phyloP scores from a whole-genome alignment of 1,284 basidiomycete genomes.

The Apiotrichum gracile region DNA sequence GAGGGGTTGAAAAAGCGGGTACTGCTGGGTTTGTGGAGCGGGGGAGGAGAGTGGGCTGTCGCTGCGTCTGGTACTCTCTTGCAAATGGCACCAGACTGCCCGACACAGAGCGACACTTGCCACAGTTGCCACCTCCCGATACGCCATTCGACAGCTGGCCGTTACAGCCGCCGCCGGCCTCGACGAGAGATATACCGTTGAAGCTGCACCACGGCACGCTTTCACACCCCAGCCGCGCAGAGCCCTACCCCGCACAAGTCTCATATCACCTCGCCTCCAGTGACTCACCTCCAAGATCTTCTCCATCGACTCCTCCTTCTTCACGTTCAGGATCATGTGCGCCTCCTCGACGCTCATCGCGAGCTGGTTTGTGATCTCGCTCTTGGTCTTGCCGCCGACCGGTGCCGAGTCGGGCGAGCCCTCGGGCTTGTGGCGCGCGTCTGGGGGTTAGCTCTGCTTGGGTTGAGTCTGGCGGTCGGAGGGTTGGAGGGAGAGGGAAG shows the following conservation, averaged over 20 bases:
- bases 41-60: no score
- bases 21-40: no score
- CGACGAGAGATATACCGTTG: no score
- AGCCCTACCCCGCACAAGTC: no score
- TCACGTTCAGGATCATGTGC: slow-evolving; percentile 84
- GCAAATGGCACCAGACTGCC: no score
- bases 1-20: no score
- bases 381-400: slow-evolving; percentile 27
- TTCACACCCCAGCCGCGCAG: background rate
- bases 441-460: slow-evolving; percentile 44
- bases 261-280: no score
- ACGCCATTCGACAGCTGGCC: no score
- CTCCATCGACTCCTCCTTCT: slow-evolving; percentile 66
- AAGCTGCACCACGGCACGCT: background rate
- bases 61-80: no score
- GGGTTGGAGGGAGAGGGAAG: background rate
- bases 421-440: slow-evolving; percentile 71
- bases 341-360: slow-evolving; percentile 97
- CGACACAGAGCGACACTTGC: no score
- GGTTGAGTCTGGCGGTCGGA: background rate
- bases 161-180: no score
- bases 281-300: slow-evolving; percentile 65
- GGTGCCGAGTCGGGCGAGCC: slow-evolving; percentile 34
- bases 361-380: slow-evolving; percentile 57
- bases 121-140: no score